Base-by-base conservation (phyloP, 495 filamentous ascomycete genomes). In the Parathielavia hyrcaniae region DNA sequence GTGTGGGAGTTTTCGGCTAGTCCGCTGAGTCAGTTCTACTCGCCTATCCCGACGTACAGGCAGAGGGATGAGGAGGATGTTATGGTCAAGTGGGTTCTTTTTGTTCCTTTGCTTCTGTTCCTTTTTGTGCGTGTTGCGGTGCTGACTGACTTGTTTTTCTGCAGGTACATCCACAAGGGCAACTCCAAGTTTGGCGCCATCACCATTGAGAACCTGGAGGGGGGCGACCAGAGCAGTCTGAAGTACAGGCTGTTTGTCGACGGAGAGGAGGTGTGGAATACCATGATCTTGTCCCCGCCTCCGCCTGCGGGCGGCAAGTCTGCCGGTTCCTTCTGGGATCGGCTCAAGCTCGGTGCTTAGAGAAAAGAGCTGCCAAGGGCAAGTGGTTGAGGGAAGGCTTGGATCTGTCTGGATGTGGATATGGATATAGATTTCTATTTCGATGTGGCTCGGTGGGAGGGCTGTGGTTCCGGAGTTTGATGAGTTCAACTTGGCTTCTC, bases 141-240 rank as follows among this genome's bases (percentile, higher is more conserved):
- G 23, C 26, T 61, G 20, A 61, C 48, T 9, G 39, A 62, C 52
- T 64, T 35, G 53, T 20, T 23, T 20, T 36, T 26, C 26, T 26
- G 20, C 49, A 86, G 84, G 65, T 95, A 96, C 61, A 81, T 89
- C 26, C 87, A 93, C 0, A 81, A 83, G 65, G 93, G 93, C 1
- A 93, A 95, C 66, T 87, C 82, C 50, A 98, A 98, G 69, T 91
- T 95, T 65, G 92, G 91, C 1, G 83, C 87, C 1, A 79, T 98
- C n/a, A 87, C 90, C 32, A 90, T 98, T 46, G 82, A 84, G 53
- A 83, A 83, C 40, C 74, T 76, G 30, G 78, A 82, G n/a, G 73
- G 76, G 11, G 74, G 74, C 23, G 75, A 78, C 53, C 80, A 85
- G 61, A 79, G 81, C 57, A 80, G 86, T 22, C 70, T 97, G 32